phyloP scores from a whole-genome alignment of 495 filamentous ascomycete species.

The Amniculicola lignicola region DNA sequence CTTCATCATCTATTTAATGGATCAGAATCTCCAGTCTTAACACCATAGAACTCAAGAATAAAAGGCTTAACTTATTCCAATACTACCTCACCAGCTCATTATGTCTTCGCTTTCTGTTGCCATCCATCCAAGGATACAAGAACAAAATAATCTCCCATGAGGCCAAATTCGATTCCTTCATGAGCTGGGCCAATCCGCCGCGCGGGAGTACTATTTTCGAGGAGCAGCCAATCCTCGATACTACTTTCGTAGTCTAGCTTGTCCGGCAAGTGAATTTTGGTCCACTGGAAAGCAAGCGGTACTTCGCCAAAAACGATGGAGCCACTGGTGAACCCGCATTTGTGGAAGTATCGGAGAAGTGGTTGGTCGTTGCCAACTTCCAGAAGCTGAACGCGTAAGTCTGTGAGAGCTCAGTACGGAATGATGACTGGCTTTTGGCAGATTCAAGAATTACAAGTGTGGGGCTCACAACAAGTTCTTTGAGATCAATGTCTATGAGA shows the following conservation, averaged over 20 bases:
- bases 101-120: conserved; percentile 23
- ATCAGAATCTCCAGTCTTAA: too few relatives aligned
- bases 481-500: conserved; percentile 44
- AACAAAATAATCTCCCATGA: conserved; percentile 27
- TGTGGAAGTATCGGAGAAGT: conserved; percentile 37
- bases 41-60: too few relatives aligned
- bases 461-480: conserved; percentile 41
- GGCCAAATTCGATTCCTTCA: conserved; percentile 36
- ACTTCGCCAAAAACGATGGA: conserved; percentile 33
- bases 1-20: too few relatives aligned
- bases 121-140: conserved; percentile 9
- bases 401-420: background rate
- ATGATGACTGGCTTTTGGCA: background rate
- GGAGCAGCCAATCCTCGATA: conserved; percentile 40
- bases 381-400: conserved; percentile 43
- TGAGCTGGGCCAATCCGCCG: conserved; percentile 28
- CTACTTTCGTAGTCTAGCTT: conserved; percentile 39
- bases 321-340: conserved; percentile 17
- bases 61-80: too few relatives aligned
- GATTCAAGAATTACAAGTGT: conserved; percentile 44
- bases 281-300: conserved; percentile 38
- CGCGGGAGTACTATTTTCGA: conserved; percentile 17
- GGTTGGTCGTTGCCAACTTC: conserved; percentile 40
- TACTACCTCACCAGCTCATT: background rate
- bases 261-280: conserved; percentile 43